phyloP scores from a whole-genome alignment of 1,139 yeast genomes.

The Suhomyces panamericanus region DNA sequence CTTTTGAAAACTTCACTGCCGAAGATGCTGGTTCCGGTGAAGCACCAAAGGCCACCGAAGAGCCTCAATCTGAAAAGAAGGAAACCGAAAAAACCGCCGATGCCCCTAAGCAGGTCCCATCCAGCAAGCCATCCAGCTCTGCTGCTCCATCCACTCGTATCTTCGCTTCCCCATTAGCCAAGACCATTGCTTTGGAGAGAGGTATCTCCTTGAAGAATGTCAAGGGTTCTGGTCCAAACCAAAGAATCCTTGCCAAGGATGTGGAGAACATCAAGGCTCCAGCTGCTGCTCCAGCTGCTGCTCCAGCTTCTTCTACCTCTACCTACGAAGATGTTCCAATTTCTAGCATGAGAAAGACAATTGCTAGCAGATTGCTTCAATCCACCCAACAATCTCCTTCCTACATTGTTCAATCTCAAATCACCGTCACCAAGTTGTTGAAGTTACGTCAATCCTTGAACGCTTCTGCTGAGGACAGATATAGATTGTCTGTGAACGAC shows the following conservation, averaged over 20 bases:
- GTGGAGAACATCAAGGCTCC: constrained; percentile 66
- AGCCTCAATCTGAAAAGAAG: constrained; percentile 34
- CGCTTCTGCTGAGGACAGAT: constrained; percentile 80
- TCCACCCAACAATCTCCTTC: constrained; percentile 89
- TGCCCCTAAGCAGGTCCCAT: constrained; percentile 22
- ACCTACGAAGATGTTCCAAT: constrained; percentile 81
- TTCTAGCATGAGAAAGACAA: constrained; percentile 90
- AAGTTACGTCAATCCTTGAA: constrained; percentile 91
- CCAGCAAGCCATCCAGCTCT: constrained; percentile 21
- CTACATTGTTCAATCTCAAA: constrained; percentile 83
- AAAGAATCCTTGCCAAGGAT: constrained; percentile 90
- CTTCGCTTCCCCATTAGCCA: constrained; percentile 94
- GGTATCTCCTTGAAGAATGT: constrained; percentile 84
- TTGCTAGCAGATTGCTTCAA: constrained; percentile 82
- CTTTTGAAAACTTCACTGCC: constrained; percentile 81
- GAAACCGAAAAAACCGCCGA: constrained; percentile 23
- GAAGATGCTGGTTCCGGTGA: constrained; percentile 74
- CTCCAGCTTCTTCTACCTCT: constrained; percentile 50
- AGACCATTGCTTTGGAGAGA: constrained; percentile 87
- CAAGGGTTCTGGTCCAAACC: constrained; percentile 92
- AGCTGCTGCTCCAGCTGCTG: constrained; percentile 41
- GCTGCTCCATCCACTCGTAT: constrained; percentile 56
- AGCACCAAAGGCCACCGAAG: constrained; percentile 31
- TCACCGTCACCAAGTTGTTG: constrained; percentile 85
- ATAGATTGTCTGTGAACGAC: constrained; percentile 92